phyloP scores from a whole-genome alignment of 495 filamentous ascomycete species.

The Penicillium alfredii region DNA sequence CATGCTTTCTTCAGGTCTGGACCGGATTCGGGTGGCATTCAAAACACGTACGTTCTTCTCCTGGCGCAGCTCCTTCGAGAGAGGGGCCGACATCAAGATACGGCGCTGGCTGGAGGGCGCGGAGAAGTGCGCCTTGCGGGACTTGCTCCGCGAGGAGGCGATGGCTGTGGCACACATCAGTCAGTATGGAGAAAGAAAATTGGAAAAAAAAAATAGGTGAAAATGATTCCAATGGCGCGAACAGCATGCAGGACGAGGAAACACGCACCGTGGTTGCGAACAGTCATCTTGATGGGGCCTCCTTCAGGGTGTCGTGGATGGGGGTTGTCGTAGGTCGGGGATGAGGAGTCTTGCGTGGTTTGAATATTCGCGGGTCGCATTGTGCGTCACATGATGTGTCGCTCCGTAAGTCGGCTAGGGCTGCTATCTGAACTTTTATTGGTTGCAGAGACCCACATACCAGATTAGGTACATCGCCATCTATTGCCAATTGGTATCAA shows the following conservation, averaged over 20 bases:
- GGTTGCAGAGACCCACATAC: no score
- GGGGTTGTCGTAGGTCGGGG: background rate
- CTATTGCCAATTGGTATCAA: no score
- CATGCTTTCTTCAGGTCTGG: conserved; percentile 7
- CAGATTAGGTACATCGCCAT: no score
- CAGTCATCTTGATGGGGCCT: conserved; percentile 5
- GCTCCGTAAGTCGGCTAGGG: background rate
- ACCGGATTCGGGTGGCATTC: background rate
- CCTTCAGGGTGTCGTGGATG: conserved; percentile 23
- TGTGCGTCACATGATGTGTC: background rate
- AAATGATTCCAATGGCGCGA: conserved; percentile 40
- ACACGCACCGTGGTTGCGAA: conserved; percentile 36
- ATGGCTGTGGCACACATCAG: conserved; percentile 43
- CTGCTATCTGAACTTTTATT: no score
- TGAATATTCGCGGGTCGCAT: background rate
- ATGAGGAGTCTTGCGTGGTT: background rate
- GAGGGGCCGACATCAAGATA: conserved; percentile 86
- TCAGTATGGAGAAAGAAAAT: conserved; percentile 19
- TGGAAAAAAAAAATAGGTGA: conserved; percentile 4
- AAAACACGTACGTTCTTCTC: conserved; percentile 82
- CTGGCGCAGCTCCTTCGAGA: conserved; percentile 91
- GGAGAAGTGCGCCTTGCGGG: conserved; percentile 92
- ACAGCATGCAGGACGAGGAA: conserved; percentile 2
- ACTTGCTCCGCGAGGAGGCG: conserved; percentile 89
- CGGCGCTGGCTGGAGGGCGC: conserved; percentile 89